Evolutionary conservation across 2,329 filamentous ascomycete species (phyloP).

Genomic region (Graphilbum ipis-grandicollis): DNA sequence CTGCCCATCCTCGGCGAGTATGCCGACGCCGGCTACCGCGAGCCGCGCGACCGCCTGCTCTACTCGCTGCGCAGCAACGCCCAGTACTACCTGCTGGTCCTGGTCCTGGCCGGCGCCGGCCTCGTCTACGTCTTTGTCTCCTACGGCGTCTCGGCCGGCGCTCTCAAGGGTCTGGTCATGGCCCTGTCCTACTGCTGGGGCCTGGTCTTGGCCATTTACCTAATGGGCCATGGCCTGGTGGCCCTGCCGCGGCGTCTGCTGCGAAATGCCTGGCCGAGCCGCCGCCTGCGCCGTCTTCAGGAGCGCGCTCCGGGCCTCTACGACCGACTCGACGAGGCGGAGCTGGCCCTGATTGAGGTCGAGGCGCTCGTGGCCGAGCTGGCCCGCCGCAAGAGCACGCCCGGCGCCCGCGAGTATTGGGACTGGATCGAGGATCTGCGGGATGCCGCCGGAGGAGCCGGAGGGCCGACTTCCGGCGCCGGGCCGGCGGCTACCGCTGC

Average conservation of each 20-base stretch:
- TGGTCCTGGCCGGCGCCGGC: slow-evolving; percentile 52
- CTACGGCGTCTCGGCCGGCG: slow-evolving; percentile 53
- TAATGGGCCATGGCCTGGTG: slow-evolving; percentile 95
- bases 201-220: slow-evolving; percentile 76
- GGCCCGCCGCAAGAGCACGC: slow-evolving; percentile 59
- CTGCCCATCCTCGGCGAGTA: slow-evolving; percentile 89
- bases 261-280: slow-evolving; percentile 60
- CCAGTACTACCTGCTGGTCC: slow-evolving; percentile 69
- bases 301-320: slow-evolving; percentile 63
- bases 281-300: slow-evolving; percentile 59
- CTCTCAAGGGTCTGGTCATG: slow-evolving; percentile 76
- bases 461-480: slow-evolving; percentile 23
- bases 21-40: slow-evolving; percentile 81
- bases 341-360: slow-evolving; percentile 61
- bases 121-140: slow-evolving; percentile 70
- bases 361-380: slow-evolving; percentile 69
- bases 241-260: slow-evolving; percentile 72
- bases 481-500: slow-evolving; percentile 7
- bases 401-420: slow-evolving; percentile 52
- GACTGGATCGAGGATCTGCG: slow-evolving; percentile 95
- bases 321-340: slow-evolving; percentile 75
- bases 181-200: slow-evolving; percentile 91
- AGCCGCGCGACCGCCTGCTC: slow-evolving; percentile 60
- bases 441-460: slow-evolving; percentile 43
- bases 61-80: slow-evolving; percentile 81